Conservation (phyloP, 2,329 filamentous ascomycete species). For the Ciborinia camelliae region DNA sequence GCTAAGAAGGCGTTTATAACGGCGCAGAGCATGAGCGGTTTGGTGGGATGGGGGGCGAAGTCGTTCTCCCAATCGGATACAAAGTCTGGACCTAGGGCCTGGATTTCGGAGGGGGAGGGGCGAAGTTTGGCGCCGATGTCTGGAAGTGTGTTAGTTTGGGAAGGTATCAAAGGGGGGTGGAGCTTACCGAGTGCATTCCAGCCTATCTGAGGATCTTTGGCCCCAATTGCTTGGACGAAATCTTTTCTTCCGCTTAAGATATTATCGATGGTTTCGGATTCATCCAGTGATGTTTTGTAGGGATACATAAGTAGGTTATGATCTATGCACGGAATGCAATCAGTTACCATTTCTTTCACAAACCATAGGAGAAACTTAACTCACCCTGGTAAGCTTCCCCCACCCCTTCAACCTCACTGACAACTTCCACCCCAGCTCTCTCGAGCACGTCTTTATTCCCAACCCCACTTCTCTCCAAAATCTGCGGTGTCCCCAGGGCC, state of each 20-base stretch:
- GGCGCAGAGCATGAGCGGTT: conserved; percentile 49
- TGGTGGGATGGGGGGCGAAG: conserved; percentile 41
- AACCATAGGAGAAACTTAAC: not conserved
- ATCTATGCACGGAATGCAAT: conserved; percentile 30
- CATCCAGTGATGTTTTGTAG: conserved; percentile 47
- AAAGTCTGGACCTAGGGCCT: conserved; percentile 50
- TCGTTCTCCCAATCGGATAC: conserved; percentile 53
- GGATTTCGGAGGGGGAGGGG: conserved; percentile 53
- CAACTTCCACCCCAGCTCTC: conserved; percentile 45
- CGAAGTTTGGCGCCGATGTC: conserved; percentile 56
- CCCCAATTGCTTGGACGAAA: conserved; percentile 44
- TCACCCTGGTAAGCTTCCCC: conserved; percentile 50
- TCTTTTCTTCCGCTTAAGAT: conserved; percentile 49
- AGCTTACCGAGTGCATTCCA: conserved; percentile 51
- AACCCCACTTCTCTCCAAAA: conserved; percentile 62
- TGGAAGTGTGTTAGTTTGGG: conserved; percentile 13
- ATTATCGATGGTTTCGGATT: conserved; percentile 52
- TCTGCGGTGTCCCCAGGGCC: conserved; percentile 39
- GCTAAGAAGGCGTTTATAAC: conserved; percentile 47
- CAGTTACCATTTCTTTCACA: not conserved
- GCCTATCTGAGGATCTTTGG: conserved; percentile 50
- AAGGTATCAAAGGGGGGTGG: too few relatives aligned
- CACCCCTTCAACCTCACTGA: conserved; percentile 50
- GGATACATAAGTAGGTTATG: conserved; percentile 53
- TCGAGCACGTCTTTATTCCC: conserved; percentile 50